A percentile compares a stretch with the other conserved stretches of the same genome.
Evolutionary conservation across 2,329 filamentous ascomycete species (phyloP).

Genomic region (Alternaria gansuensis): DNA sequence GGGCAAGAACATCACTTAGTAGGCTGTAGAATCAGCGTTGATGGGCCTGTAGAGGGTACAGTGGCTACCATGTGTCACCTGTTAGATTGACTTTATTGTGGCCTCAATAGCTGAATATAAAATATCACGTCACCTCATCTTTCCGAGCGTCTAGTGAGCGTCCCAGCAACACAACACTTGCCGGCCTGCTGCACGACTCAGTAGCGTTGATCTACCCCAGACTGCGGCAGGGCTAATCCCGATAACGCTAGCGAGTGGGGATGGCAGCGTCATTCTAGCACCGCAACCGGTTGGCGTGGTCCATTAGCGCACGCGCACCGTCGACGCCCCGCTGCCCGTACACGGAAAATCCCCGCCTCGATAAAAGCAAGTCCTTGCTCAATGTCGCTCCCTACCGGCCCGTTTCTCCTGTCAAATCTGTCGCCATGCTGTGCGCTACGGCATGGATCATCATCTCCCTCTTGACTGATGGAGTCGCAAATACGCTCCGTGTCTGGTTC

Average conservation of each 20-base stretch:
- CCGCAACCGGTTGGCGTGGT: slow-evolving; percentile 5
- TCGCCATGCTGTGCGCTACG: slow-evolving; percentile 2
- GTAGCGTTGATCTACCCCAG: slow-evolving; percentile 29
- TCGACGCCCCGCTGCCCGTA: slow-evolving; percentile 6
- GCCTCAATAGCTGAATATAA: slow-evolving; percentile 1
- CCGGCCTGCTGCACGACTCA: slow-evolving; percentile 4
- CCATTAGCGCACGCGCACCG: slow-evolving; percentile 7
- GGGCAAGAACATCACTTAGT: slow-evolving; percentile 27
- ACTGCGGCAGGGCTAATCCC: slow-evolving; percentile 13
- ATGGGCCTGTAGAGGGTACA: background rate
- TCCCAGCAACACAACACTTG: background rate
- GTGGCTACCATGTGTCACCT: background rate
- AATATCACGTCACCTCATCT: background rate
- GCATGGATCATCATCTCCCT: background rate
- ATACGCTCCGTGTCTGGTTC: slow-evolving; percentile 1
- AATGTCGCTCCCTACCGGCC: slow-evolving; percentile 8
- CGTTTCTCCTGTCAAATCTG: slow-evolving; percentile 8
- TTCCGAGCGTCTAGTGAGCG: slow-evolving; percentile 1
- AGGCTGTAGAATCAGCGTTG: background rate
- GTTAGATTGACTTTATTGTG: background rate
- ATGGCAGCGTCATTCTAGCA: slow-evolving; percentile 21
- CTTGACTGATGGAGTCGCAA: slow-evolving; percentile 1
- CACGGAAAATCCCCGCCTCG: slow-evolving; percentile 11
- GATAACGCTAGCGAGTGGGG: slow-evolving; percentile 24
- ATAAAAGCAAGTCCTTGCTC: background rate